Conservation (phyloP, 805 yeast genomes). For the Cyberlindnera xishuangbannaensis region DNA sequence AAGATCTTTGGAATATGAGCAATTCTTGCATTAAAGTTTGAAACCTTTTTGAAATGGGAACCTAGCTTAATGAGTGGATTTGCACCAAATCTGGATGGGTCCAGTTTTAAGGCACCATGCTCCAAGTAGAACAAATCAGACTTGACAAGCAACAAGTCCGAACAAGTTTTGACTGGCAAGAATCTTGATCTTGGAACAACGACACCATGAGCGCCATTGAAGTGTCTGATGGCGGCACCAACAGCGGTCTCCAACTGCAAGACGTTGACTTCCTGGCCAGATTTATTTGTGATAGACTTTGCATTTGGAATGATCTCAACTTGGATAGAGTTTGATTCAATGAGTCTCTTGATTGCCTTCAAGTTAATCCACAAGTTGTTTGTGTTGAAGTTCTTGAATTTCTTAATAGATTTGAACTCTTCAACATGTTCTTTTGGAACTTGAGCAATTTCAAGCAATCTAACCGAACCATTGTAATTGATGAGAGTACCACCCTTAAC, state of each 20-base stretch:
- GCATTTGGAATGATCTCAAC: constrained; percentile 95
- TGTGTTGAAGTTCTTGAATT: constrained; percentile 96
- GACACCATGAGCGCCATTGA: constrained; percentile 92
- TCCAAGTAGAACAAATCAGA: constrained; percentile 87
- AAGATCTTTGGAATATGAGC: constrained; percentile 94
- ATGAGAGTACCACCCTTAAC: constrained; percentile 99
- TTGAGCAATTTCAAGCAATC: constrained; percentile 94
- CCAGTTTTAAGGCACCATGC: constrained; percentile 85
- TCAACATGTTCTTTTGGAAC: constrained; percentile 98
- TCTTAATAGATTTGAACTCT: constrained; percentile 96
- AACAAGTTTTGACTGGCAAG: constrained; percentile 96
- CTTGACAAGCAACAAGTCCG: constrained; percentile 89
- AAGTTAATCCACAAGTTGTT: constrained; percentile 97
- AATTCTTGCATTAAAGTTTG: constrained; percentile 82
- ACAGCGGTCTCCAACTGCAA: constrained; percentile 97
- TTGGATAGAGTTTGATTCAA: constrained; percentile 74
- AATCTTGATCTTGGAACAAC: constrained; percentile 97
- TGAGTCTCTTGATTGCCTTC: constrained; percentile 87
- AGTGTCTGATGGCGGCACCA: constrained; percentile 98
- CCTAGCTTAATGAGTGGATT: constrained; percentile 95
- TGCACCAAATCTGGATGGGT: constrained; percentile 80
- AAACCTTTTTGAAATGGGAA: constrained; percentile 92
- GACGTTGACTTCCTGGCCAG: constrained; percentile 80
- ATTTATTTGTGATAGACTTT: constrained; percentile 61
- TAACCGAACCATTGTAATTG: constrained; percentile 90